Percentiles rank a stretch among this genome's conserved stretches.
Evolutionary conservation across 495 filamentous ascomycete genomes (phyloP).

Genomic region (Lasiosphaeria miniovina): DNA sequence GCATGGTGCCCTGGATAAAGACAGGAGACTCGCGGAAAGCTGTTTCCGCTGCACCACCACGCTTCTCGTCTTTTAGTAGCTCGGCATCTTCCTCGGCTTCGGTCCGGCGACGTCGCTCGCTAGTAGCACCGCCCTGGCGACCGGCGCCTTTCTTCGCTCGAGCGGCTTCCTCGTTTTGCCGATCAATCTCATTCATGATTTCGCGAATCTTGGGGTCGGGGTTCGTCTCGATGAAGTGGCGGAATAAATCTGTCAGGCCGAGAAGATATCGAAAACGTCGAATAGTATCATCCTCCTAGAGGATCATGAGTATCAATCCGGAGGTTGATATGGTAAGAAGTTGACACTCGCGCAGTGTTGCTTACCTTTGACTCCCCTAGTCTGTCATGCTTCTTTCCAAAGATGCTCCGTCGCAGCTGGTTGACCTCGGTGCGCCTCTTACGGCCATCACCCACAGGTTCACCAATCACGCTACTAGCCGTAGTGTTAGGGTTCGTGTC

Average conservation of each 20-base stretch:
- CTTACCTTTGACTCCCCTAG: constrained; percentile 86
- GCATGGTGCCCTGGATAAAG: constrained; percentile 86
- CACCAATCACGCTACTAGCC: constrained; percentile 81
- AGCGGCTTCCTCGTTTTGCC: constrained; percentile 75
- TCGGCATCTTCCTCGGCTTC: constrained; percentile 99
- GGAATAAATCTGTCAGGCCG: constrained; percentile 94
- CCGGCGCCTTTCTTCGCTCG: constrained; percentile 68
- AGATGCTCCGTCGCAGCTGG: constrained; percentile 80
- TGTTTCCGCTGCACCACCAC: constrained; percentile 78
- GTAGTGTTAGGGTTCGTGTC: constrained; percentile 92
- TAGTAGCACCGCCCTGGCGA: constrained; percentile 81
- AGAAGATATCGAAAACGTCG: constrained; percentile 93
- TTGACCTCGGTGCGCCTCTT: constrained; percentile 81
- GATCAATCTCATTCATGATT: constrained; percentile 89
- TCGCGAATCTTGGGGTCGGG: constrained; percentile 88
- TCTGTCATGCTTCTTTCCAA: constrained; percentile 90
- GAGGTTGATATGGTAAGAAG: not conserved
- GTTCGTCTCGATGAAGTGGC: constrained; percentile 98
- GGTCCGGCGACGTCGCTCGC: constrained; percentile 76
- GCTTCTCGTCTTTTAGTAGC: constrained; percentile 85
- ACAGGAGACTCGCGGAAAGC: constrained; percentile 89
- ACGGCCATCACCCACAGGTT: constrained; percentile 69
- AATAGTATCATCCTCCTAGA: constrained; percentile 92
- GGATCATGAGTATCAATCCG: constrained; percentile 10
- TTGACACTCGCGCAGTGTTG: constrained; percentile 9